These are phyloP conservation scores for Vaccinium macrocarpon DNA, from an alignment of 148 eudicot species.

Conservation along the genomic window DNA sequence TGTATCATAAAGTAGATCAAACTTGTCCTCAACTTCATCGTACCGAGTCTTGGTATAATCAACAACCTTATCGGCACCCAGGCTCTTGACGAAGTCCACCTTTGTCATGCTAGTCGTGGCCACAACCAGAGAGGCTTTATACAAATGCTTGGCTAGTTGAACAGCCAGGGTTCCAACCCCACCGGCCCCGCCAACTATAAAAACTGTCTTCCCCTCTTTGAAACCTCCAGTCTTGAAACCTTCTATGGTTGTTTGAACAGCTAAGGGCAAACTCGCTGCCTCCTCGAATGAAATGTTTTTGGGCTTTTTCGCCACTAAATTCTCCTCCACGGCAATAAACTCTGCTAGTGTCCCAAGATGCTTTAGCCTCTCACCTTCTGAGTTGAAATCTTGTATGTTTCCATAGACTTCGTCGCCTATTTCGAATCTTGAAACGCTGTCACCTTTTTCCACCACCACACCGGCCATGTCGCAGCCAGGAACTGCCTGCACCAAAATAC, in stretches of 20 bases:
- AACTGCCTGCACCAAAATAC: slow-evolving; percentile 27
- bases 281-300: slow-evolving; percentile 46
- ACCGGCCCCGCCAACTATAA: slow-evolving; percentile 55
- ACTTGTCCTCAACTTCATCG: slow-evolving; percentile 38
- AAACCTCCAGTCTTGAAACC: slow-evolving; percentile 43
- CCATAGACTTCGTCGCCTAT: slow-evolving; percentile 53
- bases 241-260: slow-evolving; percentile 47
- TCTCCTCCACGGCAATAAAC: slow-evolving; percentile 44
- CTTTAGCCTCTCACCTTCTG: slow-evolving; percentile 22
- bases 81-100: slow-evolving; percentile 48
- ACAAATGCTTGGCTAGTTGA: slow-evolving; percentile 44
- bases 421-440: slow-evolving; percentile 16
- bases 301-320: slow-evolving; percentile 43
- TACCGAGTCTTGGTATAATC: slow-evolving; percentile 48
- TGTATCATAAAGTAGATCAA: slow-evolving; percentile 49
- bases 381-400: slow-evolving; percentile 38
- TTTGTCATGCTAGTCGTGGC: slow-evolving; percentile 47
- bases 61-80: slow-evolving; percentile 51
- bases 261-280: slow-evolving; percentile 54
- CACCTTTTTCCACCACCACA: slow-evolving; percentile 38
- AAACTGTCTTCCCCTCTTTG: slow-evolving; percentile 29
- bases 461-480: slow-evolving; percentile 69
- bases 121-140: slow-evolving; percentile 39
- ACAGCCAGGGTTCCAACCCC: slow-evolving; percentile 49
- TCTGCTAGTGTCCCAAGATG: slow-evolving; percentile 46